Conservation (phyloP, 306 rosid genomes). For the Fragaria vesca region DNA sequence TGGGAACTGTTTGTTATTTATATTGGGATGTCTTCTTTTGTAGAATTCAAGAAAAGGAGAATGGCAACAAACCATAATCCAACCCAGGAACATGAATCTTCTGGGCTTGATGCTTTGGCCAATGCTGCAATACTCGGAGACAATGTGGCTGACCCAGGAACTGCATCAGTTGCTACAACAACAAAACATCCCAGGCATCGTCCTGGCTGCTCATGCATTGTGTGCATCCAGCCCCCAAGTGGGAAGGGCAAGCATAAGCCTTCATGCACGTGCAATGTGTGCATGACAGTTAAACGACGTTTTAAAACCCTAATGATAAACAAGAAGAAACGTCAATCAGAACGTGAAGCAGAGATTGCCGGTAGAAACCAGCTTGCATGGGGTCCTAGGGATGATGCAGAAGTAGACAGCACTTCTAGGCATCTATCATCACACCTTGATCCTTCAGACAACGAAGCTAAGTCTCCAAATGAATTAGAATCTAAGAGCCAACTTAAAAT, state of each 20-base stretch:
- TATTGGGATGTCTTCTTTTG: slow-evolving; percentile 9
- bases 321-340: slow-evolving; percentile 95
- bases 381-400: slow-evolving; percentile 68
- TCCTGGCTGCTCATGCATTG: slow-evolving; percentile 99
- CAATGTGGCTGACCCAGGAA: slow-evolving; percentile 55
- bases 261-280: slow-evolving; percentile 87
- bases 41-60: slow-evolving; percentile 81
- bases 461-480: slow-evolving; percentile 57
- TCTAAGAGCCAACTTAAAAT: slow-evolving; percentile 55
- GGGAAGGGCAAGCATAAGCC: slow-evolving; percentile 99
- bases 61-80: slow-evolving; percentile 42
- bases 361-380: slow-evolving; percentile 66
- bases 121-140: slow-evolving; percentile 87
- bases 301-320: slow-evolving; percentile 95
- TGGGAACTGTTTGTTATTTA: neutral
- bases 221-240: slow-evolving; percentile 99
- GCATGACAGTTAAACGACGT: slow-evolving; percentile 95
- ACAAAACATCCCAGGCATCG: slow-evolving; percentile 97
- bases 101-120: slow-evolving; percentile 94
- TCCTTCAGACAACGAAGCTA: slow-evolving; percentile 62
- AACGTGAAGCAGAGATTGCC: slow-evolving; percentile 95
- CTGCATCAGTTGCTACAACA: slow-evolving; percentile 72
- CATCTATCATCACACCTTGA: slow-evolving; percentile 57
- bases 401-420: slow-evolving; percentile 65
- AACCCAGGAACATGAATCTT: slow-evolving; percentile 57